Percentiles rank a stretch among this genome's conserved stretches.
phyloP scores from a whole-genome alignment of 225 moss, liverwort and hornwort species.

The Antitrichia curtipendula region DNA sequence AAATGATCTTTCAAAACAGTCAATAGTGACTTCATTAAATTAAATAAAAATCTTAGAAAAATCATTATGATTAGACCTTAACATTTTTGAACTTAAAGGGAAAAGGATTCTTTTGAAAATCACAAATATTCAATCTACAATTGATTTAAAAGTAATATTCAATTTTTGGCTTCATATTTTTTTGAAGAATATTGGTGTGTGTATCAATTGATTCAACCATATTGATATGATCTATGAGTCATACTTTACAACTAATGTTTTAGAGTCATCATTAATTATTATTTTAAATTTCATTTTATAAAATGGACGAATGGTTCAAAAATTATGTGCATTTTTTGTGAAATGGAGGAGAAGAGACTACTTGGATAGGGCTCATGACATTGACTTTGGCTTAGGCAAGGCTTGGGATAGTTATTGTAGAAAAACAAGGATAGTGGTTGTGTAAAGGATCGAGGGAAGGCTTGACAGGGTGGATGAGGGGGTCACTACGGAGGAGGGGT shows the following conservation, averaged over 20 bases:
- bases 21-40: background rate
- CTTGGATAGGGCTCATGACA: too few relatives aligned
- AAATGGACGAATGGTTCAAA: too few relatives aligned
- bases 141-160: background rate
- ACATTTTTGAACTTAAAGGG: background rate
- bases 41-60: background rate
- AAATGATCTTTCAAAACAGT: background rate
- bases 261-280: background rate
- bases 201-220: background rate
- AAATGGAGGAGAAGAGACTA: too few relatives aligned
- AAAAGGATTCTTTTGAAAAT: background rate
- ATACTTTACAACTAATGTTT: background rate
- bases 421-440: too few relatives aligned
- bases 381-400: too few relatives aligned
- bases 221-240: accelerated
- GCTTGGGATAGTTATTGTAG: too few relatives aligned
- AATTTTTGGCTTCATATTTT: background rate
- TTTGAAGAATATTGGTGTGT: background rate
- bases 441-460: too few relatives aligned
- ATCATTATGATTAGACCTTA: background rate
- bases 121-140: background rate
- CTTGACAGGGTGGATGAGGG: too few relatives aligned
- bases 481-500: too few relatives aligned
- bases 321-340: too few relatives aligned
- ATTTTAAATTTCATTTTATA: background rate